Evolutionary conservation across 1,284 basidiomycete genomes (phyloP).

Genomic region (Tranzscheliella williamsii): DNA sequence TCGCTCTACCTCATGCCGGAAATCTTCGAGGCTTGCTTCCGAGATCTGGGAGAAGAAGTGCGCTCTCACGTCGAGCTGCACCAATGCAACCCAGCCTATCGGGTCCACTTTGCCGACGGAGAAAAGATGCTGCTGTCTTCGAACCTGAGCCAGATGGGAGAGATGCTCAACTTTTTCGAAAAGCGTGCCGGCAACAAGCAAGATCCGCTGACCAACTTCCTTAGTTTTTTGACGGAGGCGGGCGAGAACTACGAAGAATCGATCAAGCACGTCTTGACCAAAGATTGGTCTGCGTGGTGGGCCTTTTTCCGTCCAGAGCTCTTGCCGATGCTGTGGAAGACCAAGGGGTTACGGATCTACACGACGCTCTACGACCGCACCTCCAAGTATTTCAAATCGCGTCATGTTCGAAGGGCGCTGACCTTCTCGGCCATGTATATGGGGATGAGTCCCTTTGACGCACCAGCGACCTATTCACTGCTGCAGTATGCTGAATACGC

Average conservation of each 20-base stretch:
- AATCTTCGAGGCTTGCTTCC: constrained; percentile 64
- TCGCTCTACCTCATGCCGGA: constrained; percentile 65
- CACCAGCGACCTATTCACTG: constrained; percentile 66
- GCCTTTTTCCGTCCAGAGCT: constrained; percentile 63
- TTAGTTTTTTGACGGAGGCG: constrained; percentile 62
- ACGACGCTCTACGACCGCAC: constrained; percentile 60
- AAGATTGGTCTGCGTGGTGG: constrained; percentile 63
- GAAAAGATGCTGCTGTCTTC: constrained; percentile 62
- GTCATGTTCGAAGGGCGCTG: constrained; percentile 60
- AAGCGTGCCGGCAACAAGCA: constrained; percentile 63
- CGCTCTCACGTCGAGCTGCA: constrained; percentile 63
- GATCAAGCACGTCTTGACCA: constrained; percentile 63
- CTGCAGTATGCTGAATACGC: constrained; percentile 67
- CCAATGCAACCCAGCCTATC: constrained; percentile 49
- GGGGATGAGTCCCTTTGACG: constrained; percentile 66
- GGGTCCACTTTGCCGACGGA: constrained; percentile 50
- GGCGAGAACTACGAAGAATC: constrained; percentile 63
- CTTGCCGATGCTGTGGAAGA: constrained; percentile 61
- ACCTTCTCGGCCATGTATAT: constrained; percentile 46
- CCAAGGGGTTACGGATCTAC: constrained; percentile 45
- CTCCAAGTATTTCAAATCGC: constrained; percentile 64
- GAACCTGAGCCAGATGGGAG: constrained; percentile 63
- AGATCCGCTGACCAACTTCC: constrained; percentile 53
- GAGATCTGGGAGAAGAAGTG: constrained; percentile 63
- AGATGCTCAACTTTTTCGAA: constrained; percentile 65